Evolutionary conservation across 192 early-diverging fungal genomes (phyloP), one percentile per base, ranked within the genome.

Genomic region (Coemansia sp.): DNA sequence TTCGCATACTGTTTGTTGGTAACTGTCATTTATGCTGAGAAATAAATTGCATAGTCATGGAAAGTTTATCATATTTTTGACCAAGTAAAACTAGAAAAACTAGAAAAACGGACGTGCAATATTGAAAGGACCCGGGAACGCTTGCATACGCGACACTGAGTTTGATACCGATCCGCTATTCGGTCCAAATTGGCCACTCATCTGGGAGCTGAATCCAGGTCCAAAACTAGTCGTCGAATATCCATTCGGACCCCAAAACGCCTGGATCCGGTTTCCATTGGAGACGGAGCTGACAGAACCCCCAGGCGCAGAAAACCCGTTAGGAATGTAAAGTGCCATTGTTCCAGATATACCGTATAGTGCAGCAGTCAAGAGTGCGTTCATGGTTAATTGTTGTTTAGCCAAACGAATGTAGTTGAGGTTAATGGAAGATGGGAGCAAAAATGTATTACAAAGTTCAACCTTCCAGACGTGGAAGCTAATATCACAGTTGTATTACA

Each of bases 171-270:
- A 59, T 10, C 77, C 77, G 19, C 69, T 45, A 23, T 63, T 68
- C 2, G 56, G 56, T 12, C 69, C 68, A 66, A 80, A 80, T 39
- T 74, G 65, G 2, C 77, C 77, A 5, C 47, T 57, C 65, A 71
- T 67, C 16, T 80, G 77, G 3, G 77, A 74, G 26, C 48, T 62
- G 25, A 80, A 80, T 9, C 77, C 77, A 2, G 77, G 77, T 4
- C 72, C 68, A 56, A 62, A 62, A 52, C 77, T 80, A 3, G 69
- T 68, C 8, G 77, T 65, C 6, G 54, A 45, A 49, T 74, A 80
- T 0, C 77, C 77, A 35, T 69, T 57, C 2, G 77, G 72, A 1
- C 72, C 77, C 77, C 77, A 80, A 2, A 68, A 5, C 3, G 77
- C 68, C 23, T 71, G 77, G 6, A 80, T 74, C 6, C 26, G 45